Conservation (phyloP, 805 yeast species). For the Saturnispora zaruensis region DNA sequence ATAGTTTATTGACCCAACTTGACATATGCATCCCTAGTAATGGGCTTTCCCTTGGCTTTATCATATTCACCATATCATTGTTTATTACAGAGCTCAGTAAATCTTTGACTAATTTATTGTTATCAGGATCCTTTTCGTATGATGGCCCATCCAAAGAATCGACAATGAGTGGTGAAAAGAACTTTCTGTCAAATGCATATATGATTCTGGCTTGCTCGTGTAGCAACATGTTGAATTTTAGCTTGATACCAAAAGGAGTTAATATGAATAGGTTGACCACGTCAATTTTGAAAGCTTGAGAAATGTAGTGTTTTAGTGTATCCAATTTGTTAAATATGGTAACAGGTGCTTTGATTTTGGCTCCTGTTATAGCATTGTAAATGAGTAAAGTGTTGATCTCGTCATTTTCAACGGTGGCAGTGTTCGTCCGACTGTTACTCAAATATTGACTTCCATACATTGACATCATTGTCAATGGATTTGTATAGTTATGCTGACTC, state of each 20-base stretch:
- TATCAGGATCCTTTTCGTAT: background rate
- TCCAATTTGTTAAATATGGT: constrained; percentile 35
- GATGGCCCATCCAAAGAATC: constrained; percentile 12
- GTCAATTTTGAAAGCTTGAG: constrained; percentile 35
- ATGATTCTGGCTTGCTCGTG: constrained; percentile 44
- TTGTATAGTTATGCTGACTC: background rate
- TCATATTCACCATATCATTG: constrained; percentile 23
- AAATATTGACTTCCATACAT: constrained; percentile 1
- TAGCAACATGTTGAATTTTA: constrained; percentile 42
- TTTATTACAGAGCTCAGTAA: constrained; percentile 20
- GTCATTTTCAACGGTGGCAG: background rate
- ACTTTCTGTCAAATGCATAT: constrained; percentile 54
- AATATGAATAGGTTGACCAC: constrained; percentile 39
- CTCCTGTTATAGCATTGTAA: constrained; percentile 40
- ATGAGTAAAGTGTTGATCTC: constrained; percentile 18
- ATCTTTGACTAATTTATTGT: constrained; percentile 13
- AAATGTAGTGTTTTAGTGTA: constrained; percentile 34
- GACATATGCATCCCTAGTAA: constrained; percentile 11
- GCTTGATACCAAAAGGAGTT: constrained; percentile 56
- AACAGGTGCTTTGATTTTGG: constrained; percentile 28
- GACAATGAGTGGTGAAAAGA: constrained; percentile 31
- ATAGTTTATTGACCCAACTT: constrained; percentile 12
- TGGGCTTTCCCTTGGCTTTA: constrained; percentile 30
- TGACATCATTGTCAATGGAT: constrained; percentile 24
- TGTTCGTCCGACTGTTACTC: background rate